Evolutionary conservation across 768 basidiomycete species (phyloP), one percentile per base, ranked within the genome.

Genomic region (Termitomyces sp.): DNA sequence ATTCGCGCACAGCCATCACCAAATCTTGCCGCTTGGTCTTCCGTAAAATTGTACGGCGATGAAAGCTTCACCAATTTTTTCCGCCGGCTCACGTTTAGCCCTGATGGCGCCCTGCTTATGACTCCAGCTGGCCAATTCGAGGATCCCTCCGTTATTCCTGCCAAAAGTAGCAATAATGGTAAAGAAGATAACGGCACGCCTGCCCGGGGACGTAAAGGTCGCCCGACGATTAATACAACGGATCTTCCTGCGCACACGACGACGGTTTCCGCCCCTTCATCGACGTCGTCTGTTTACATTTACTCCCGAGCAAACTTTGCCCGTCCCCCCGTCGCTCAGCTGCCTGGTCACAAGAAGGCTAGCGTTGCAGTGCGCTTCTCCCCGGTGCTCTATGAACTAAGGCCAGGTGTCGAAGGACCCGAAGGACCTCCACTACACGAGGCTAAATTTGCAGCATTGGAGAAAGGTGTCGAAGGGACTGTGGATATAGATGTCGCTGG

Each of bases 101-200:
- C 96, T 2, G 97, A 99, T 68, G 97, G 97, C 0, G 92, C 88
- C 10, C 76, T 99, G 36, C 79, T 99, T 46, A 76, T 98, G 62
- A 98, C 97, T 0, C 97, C 97, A 0, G 96, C 97, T 1, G 97
- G 97, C 0, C 92, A 96, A 67, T 98, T 97, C 65, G 95, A 98
- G 68, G 96, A 98, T 70, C 90, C 92, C 3, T 84, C 89, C 14
- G 84, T 85, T 30, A 70, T 75, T 14, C 67, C 77, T 55, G 54
- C 61, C 54, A 51, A 66, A 59, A 52, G 55, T 40, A 55, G 47
- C n/a, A 57, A 46, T 28, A 60, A 41, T 35, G 20, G 51, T 30
- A 68, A 56, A 61, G 72, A 68, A 32, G 73, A 73, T 24, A 74
- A 71, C 41, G 70, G 66, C n/a, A 78, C 79, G 3, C 81, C 84